phyloP scores from a whole-genome alignment of 202 grass and related monocot species.

The Bolboschoenoplectus hybrid region DNA sequence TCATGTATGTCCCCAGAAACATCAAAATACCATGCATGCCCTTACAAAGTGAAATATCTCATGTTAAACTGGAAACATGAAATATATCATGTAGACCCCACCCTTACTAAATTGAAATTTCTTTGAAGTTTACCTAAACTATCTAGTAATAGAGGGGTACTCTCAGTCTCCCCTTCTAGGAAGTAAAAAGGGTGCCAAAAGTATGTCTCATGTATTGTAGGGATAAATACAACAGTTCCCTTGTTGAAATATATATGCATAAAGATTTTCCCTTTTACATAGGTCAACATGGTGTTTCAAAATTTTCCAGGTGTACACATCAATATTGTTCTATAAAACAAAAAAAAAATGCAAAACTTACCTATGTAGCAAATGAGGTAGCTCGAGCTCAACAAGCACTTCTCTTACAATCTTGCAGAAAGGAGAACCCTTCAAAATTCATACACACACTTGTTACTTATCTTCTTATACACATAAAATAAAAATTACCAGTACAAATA shows the following conservation, averaged over 20 bases:
- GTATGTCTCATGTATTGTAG: background rate
- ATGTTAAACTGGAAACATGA: background rate
- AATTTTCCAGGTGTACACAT: constrained; percentile 3
- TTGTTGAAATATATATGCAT: constrained; percentile 4
- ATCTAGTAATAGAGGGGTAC: background rate
- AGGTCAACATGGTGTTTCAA: background rate
- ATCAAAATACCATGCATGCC: background rate
- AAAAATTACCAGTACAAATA: constrained; percentile 12
- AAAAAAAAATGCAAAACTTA: constrained; percentile 27
- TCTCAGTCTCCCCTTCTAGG: background rate
- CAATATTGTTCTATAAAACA: constrained; percentile 8
- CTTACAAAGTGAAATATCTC: background rate
- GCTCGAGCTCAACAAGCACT: constrained; percentile 81
- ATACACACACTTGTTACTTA: constrained; percentile 37
- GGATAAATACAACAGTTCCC: background rate
- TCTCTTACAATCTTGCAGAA: constrained; percentile 92
- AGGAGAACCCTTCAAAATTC: constrained; percentile 68
- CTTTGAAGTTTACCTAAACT: background rate
- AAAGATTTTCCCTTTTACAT: background rate
- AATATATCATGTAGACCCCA: background rate
- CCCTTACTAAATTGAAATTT: background rate
- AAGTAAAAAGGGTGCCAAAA: background rate
- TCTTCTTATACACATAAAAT: background rate
- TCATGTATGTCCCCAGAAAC: background rate
- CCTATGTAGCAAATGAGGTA: constrained; percentile 87